phyloP scores from a whole-genome alignment of 768 basidiomycete genomes.

The Hemileccinum impolitum region DNA sequence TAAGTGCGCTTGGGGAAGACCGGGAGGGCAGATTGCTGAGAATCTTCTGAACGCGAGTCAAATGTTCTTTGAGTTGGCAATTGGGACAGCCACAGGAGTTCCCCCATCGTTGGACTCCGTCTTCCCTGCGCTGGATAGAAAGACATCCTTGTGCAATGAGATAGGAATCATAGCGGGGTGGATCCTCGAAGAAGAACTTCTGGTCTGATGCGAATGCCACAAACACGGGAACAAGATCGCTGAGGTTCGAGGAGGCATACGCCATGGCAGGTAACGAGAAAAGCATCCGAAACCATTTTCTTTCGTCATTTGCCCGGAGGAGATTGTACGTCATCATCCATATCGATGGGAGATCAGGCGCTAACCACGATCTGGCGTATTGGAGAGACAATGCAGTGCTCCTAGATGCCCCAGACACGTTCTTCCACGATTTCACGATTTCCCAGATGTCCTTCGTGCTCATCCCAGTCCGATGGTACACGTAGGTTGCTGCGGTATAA shows the following conservation, averaged over 20 bases:
- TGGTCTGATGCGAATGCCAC: slow-evolving; percentile 22
- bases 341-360: slow-evolving; percentile 7
- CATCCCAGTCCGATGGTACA: slow-evolving; percentile 2
- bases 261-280: slow-evolving; percentile 31
- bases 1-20: no score
- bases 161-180: slow-evolving; percentile 10
- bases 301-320: slow-evolving; percentile 11
- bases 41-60: no score
- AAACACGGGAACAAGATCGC: slow-evolving; percentile 21
- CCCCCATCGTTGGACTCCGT: no score
- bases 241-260: slow-evolving; percentile 17
- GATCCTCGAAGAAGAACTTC: background rate
- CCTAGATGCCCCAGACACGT: background rate
- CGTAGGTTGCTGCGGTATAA: background rate
- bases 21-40: no score
- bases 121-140: no score
- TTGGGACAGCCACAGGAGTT: slow-evolving; percentile 10
- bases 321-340: slow-evolving; percentile 29
- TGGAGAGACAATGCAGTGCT: background rate
- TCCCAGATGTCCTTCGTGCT: background rate
- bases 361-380: slow-evolving; percentile 28
- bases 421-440: background rate
- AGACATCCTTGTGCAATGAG: slow-evolving; percentile 7
- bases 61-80: background rate
- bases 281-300: slow-evolving; percentile 14